Evolutionary conservation across 192 early-diverging fungal genomes (phyloP).

Genomic region (Coemansia sp.): DNA sequence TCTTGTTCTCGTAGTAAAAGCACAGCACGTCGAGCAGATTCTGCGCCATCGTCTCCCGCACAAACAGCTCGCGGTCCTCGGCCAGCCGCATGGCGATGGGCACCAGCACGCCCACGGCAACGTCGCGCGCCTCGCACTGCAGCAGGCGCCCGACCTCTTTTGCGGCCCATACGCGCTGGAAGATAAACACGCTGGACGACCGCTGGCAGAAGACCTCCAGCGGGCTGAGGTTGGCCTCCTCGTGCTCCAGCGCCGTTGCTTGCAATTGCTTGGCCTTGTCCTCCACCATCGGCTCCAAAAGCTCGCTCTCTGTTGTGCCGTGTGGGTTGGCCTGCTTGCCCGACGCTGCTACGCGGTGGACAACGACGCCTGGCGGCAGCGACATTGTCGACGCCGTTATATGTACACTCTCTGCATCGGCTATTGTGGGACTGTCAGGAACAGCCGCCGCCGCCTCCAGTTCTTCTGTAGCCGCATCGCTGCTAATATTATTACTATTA

Average conservation of each 20-base stretch:
- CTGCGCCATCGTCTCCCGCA: constrained; percentile 54
- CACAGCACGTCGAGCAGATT: constrained; percentile 38
- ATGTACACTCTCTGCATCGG: background rate
- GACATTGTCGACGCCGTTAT: background rate
- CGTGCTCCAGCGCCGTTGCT: constrained; percentile 34
- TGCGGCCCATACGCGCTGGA: constrained; percentile 54
- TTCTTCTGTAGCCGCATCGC: background rate
- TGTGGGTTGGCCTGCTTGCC: constrained; percentile 38
- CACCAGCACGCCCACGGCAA: constrained; percentile 35
- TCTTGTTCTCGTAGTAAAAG: constrained; percentile 38
- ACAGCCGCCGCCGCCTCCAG: background rate
- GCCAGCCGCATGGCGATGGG: constrained; percentile 52
- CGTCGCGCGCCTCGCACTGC: background rate
- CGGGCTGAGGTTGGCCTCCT: constrained; percentile 45
- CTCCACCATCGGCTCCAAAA: constrained; percentile 44
- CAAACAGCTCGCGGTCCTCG: constrained; percentile 51
- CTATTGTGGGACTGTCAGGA: background rate
- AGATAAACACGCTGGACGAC: constrained; percentile 43
- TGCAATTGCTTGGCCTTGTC: constrained; percentile 46
- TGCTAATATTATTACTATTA: background rate
- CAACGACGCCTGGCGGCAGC: constrained; percentile 30
- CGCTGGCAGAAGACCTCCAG: constrained; percentile 49
- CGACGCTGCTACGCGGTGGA: constrained; percentile 45
- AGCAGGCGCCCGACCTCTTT: constrained; percentile 41
- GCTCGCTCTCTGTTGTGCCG: constrained; percentile 35